Conservation (phyloP, 495 filamentous ascomycete genomes). For the Neurospora sp. region DNA sequence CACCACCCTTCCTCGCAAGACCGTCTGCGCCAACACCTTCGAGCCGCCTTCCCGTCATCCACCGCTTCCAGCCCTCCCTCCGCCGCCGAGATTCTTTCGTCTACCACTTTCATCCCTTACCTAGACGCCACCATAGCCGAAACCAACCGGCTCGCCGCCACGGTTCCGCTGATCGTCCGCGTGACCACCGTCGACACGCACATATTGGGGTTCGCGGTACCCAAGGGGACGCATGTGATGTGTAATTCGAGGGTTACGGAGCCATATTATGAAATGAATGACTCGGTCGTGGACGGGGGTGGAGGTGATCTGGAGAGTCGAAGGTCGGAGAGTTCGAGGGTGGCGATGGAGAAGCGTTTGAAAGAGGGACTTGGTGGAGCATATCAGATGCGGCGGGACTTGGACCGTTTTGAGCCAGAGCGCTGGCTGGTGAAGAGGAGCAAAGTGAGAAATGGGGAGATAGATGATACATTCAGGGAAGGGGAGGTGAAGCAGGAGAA, state of each 20-base stretch:
- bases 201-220: constrained; percentile 23
- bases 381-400: constrained; percentile 8
- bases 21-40: constrained; percentile 17
- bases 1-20: constrained; percentile 15
- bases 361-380: constrained; percentile 8
- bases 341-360: constrained; percentile 11
- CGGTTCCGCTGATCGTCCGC: constrained; percentile 14
- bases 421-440: constrained; percentile 21
- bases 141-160: constrained; percentile 16
- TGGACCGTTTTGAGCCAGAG: constrained; percentile 18
- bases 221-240: constrained; percentile 24
- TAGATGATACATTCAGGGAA: neutral
- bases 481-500: too few relatives aligned
- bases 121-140: constrained; percentile 30
- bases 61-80: constrained; percentile 6
- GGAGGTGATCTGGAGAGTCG: constrained; percentile 9
- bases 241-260: constrained; percentile 11
- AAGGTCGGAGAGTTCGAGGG: constrained; percentile 9
- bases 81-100: constrained; percentile 15
- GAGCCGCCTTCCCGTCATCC: constrained; percentile 8
- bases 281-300: too few relatives aligned
- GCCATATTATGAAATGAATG: constrained; percentile 1
- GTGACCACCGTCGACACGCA: constrained; percentile 22
- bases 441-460: neutral
- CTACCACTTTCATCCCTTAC: constrained; percentile 23